Conservation (phyloP, 2,329 filamentous ascomycete species). For the Ilyonectria robusta region DNA sequence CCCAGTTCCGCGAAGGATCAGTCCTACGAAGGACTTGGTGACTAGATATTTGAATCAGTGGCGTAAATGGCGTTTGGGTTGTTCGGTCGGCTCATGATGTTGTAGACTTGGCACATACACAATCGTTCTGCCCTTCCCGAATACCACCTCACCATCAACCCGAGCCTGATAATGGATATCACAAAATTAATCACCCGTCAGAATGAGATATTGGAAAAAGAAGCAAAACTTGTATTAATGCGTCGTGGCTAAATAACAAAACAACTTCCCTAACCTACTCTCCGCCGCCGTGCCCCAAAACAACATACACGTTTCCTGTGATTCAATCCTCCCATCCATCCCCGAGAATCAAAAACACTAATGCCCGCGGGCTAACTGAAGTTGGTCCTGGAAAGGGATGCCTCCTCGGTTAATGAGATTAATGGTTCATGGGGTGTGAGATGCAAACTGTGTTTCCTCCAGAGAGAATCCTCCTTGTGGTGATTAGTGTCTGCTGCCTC, state of each 20-base stretch:
- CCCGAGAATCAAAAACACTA: constrained; percentile 38
- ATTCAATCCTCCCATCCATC: constrained; percentile 34
- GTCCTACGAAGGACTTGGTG: neutral
- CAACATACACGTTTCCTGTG: constrained; percentile 43
- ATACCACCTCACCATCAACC: neutral
- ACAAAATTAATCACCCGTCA: neutral
- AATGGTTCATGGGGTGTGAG: constrained; percentile 40
- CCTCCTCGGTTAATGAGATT: constrained; percentile 31
- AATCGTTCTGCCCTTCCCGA: neutral
- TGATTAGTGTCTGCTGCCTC: constrained; percentile 51
- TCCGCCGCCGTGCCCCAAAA: constrained; percentile 40
- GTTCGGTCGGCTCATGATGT: neutral
- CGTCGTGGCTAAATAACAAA: constrained; percentile 38
- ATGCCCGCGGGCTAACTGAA: constrained; percentile 42
- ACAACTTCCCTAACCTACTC: constrained; percentile 9
- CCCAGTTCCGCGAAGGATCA: neutral
- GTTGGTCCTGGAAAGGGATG: constrained; percentile 31
- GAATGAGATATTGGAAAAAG: constrained; percentile 24
- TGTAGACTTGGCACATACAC: constrained; percentile 2
- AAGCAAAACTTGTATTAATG: constrained; percentile 43
- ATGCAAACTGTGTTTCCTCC: constrained; percentile 42
- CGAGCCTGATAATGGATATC: neutral
- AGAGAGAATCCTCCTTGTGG: constrained; percentile 28
- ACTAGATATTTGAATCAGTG: constrained; percentile 11
- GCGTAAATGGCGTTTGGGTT: constrained; percentile 31